Base-by-base conservation (phyloP, 176 grass and related monocot species). In the Calamus simplicifolius region DNA sequence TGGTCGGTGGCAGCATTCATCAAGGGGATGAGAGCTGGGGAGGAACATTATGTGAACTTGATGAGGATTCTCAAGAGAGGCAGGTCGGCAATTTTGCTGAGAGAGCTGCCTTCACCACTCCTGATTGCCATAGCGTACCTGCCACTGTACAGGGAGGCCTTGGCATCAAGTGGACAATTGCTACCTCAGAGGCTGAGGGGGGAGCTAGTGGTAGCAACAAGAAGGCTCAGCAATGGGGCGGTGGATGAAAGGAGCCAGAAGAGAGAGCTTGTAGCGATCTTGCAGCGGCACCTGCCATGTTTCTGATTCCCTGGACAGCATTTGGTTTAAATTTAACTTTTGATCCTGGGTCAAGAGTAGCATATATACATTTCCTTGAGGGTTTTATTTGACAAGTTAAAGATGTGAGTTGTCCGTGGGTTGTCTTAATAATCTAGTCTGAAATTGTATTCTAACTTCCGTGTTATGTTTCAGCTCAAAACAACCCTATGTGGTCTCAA, bases 141-240 rank as follows among this genome's bases (percentile, higher is more conserved):
- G 73, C 84, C 87, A 1, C 68, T 98, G 55, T 89, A 92, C 50
- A 92, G 57, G 68, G 92, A 98, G 56, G 92, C 88, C 56, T 29
- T 78, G 4, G 52, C 75, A 61, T 65, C 72, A 5, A 74, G 73
- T 58, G 93, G 84, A 18, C 72, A 18, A 23, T 62, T 98, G 49
- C 60, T 98, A 81, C 84, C 87, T 0, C 93, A 98, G 43, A 98
- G 79, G 63, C 70, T 98, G 53, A 89, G 88, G 80, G 84, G 93
- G 48, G 81, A 89, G 73, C 88, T 98, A 48, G 55, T 92, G 29
- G 93, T 92, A 69, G 93, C 93, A 21, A 81, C 82, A 27, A 79
- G 62, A 18, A 87, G 88, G 78, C 73, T 98, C 0, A 58, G 72
- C 50, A 80, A 79, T 16, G 25, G 21, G 70, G 58, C 62, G 29